These are phyloP conservation scores for Panellus pusillus DNA, from an alignment of 768 basidiomycete genomes.

Conservation along the genomic window DNA sequence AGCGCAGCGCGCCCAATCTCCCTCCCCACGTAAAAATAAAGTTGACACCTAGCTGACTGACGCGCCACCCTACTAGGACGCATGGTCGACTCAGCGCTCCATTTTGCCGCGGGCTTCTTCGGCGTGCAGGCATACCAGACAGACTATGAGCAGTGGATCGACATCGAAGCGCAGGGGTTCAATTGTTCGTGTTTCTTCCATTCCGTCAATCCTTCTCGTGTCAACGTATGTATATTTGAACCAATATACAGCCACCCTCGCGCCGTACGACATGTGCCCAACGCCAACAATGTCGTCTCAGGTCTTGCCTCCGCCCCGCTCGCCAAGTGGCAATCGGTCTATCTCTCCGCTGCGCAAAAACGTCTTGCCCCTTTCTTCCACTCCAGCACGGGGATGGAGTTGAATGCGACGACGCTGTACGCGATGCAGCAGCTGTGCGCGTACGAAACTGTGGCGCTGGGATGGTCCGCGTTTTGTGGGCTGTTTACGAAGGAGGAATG, in stretches of 20 bases:
- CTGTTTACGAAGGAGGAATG: slow-evolving; percentile 82
- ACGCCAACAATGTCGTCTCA: slow-evolving; percentile 47
- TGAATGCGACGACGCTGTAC: slow-evolving; percentile 53
- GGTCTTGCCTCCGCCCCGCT: slow-evolving; percentile 37
- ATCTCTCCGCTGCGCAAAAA: slow-evolving; percentile 55
- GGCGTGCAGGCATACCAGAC: slow-evolving; percentile 48
- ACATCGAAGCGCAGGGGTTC: slow-evolving; percentile 54
- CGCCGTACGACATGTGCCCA: slow-evolving; percentile 69
- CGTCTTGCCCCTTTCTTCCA: slow-evolving; percentile 50
- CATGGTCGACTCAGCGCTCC: slow-evolving; percentile 52
- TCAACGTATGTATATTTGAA: not conserved
- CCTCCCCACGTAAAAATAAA: no score
- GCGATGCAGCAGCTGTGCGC: slow-evolving; percentile 71
- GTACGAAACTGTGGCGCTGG: slow-evolving; percentile 81
- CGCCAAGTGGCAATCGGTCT: slow-evolving; percentile 57
- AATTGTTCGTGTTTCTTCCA: slow-evolving; percentile 46
- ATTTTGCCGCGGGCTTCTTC: slow-evolving; percentile 62
- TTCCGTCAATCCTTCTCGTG: not conserved
- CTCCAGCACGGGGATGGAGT: slow-evolving; percentile 41
- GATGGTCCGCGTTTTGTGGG: slow-evolving; percentile 74
- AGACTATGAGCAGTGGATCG: slow-evolving; percentile 64
- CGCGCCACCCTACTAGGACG: slow-evolving; percentile 34
- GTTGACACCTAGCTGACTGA: no score
- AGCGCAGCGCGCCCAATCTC: no score
- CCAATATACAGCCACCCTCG: slow-evolving; percentile 40